phyloP scores from a whole-genome alignment of 108 stramenopile genomes.

The Stephanodiscus minutulus region DNA sequence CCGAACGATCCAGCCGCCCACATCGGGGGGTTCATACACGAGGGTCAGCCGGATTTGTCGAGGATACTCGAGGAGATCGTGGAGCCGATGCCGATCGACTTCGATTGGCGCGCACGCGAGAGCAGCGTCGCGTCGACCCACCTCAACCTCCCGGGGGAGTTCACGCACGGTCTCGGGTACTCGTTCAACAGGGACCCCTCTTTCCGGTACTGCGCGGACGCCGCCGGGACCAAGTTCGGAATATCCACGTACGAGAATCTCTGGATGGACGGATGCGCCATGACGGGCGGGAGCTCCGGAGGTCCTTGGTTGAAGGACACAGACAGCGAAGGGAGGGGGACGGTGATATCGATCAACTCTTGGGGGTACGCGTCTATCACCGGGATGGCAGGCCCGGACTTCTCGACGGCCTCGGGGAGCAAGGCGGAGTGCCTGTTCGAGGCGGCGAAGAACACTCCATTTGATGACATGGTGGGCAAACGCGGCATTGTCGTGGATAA shows the following conservation, averaged over 20 bases:
- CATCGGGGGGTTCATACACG: conserved; percentile 23
- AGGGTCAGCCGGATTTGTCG: conserved; percentile 12
- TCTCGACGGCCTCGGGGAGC: conserved; percentile 24
- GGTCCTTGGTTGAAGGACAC: conserved; percentile 47
- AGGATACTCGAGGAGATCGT: conserved; percentile 30
- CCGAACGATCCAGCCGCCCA: conserved; percentile 24
- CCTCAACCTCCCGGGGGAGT: conserved; percentile 5
- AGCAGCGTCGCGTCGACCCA: neutral
- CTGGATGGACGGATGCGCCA: conserved; percentile 37
- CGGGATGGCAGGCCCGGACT: conserved; percentile 45
- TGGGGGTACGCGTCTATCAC: conserved; percentile 36
- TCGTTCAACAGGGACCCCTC: conserved; percentile 41
- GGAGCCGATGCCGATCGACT: conserved; percentile 42
- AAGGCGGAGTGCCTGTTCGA: conserved; percentile 44
- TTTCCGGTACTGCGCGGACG: conserved; percentile 38
- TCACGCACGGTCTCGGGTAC: conserved; percentile 41
- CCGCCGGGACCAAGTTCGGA: conserved; percentile 26
- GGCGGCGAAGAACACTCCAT: conserved; percentile 21
- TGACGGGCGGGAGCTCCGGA: conserved; percentile 40
- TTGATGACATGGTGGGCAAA: conserved; percentile 12
- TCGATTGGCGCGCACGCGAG: conserved; percentile 10
- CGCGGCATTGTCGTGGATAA: conserved; percentile 27
- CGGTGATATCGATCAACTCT: conserved; percentile 41
- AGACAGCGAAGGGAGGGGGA: conserved; percentile 37
- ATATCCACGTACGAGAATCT: conserved; percentile 37